Conservation (phyloP, 352 stramenopile species). For the Blastocystis sp. region DNA sequence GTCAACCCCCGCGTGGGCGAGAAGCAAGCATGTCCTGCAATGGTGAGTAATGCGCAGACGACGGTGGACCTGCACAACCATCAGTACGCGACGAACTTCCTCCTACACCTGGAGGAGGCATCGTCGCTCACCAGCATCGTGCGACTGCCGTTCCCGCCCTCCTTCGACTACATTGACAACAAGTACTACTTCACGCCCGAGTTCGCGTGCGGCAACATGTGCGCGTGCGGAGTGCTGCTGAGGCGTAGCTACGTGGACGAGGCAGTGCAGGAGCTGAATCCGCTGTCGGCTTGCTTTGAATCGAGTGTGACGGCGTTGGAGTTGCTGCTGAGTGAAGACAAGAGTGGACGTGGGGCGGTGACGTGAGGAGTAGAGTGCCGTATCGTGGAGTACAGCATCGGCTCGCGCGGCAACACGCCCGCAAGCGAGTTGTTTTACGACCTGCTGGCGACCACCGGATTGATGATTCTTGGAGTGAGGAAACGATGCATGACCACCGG, state of each 20-base stretch:
- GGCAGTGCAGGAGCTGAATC: constrained; percentile 47
- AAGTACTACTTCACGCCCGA: constrained; percentile 65
- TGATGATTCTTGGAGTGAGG: constrained; percentile 65
- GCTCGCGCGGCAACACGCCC: neutral
- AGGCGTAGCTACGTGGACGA: constrained; percentile 46
- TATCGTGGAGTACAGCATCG: constrained; percentile 40
- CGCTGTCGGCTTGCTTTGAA: constrained; percentile 55
- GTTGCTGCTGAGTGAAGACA: constrained; percentile 29
- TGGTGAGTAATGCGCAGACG: neutral
- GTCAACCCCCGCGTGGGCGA: constrained; percentile 15
- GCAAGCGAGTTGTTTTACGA: constrained; percentile 55
- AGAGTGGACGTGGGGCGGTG: neutral
- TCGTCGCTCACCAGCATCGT: constrained; percentile 38
- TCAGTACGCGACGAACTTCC: constrained; percentile 42
- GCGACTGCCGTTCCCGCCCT: constrained; percentile 30
- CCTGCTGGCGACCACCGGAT: constrained; percentile 12
- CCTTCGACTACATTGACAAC: constrained; percentile 61
- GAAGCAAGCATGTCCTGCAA: neutral
- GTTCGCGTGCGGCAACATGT: constrained; percentile 58
- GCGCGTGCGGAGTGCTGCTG: neutral
- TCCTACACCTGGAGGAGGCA: constrained; percentile 33
- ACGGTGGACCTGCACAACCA: neutral
- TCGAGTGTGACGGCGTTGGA: constrained; percentile 43
- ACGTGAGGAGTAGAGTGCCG: constrained; percentile 1
- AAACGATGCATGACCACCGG: constrained; percentile 5